A percentile compares a stretch with the other conserved stretches of the same genome.
Evolutionary conservation across 768 basidiomycete species (phyloP).

Genomic region (Hemileccinum rubropunctum): DNA sequence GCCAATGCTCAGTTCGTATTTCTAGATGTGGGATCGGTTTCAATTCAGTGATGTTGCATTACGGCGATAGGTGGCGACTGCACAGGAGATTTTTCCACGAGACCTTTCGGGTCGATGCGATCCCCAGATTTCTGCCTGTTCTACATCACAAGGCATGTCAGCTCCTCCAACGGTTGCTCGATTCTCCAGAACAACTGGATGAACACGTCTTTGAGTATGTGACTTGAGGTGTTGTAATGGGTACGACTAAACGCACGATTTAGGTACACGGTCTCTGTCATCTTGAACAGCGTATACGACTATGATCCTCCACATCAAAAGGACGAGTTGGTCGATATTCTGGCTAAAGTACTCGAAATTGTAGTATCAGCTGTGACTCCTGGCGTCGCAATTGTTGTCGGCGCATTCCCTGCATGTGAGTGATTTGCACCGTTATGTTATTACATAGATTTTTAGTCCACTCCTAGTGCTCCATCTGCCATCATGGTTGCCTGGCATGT

Average conservation of each 20-base stretch:
- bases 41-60: conserved; percentile 13
- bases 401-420: conserved; percentile 10
- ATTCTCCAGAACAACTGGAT: conserved; percentile 30
- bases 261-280: conserved; percentile 14
- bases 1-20: background rate
- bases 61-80: conserved; percentile 24
- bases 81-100: conserved; percentile 24
- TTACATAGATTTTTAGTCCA: background rate
- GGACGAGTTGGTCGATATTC: conserved; percentile 3
- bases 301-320: conserved; percentile 12
- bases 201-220: conserved; percentile 34
- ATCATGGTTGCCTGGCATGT: conserved; percentile 15
- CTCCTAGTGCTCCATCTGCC: conserved; percentile 4
- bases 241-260: background rate
- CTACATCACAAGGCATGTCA: conserved; percentile 28
- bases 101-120: conserved; percentile 8
- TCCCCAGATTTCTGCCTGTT: conserved; percentile 23
- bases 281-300: conserved; percentile 15
- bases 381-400: background rate
- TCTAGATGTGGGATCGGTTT: conserved; percentile 15
- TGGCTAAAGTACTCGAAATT: background rate
- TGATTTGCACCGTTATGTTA: background rate
- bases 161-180: conserved; percentile 32
- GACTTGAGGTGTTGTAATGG: background rate
- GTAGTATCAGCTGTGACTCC: background rate